These are phyloP conservation scores for Paraglomus occultum DNA, from an alignment of 192 early-diverging fungal species.

Conservation along the genomic window DNA sequence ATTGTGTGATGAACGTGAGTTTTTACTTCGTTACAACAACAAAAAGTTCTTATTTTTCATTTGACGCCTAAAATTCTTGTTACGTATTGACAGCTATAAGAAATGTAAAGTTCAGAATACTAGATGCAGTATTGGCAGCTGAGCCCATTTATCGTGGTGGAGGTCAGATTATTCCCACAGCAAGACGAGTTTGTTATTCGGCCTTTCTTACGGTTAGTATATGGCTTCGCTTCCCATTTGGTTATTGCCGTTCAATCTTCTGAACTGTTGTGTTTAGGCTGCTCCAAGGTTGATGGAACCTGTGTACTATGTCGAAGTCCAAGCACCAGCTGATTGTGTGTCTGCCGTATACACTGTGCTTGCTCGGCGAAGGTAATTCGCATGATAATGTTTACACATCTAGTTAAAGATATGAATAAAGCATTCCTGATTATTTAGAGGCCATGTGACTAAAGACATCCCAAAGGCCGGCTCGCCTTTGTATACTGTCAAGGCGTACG, in stretches of 20 bases:
- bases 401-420: conserved; percentile 15
- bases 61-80: neutral
- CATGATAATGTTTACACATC: neutral
- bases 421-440: conserved; percentile 45
- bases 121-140: conserved; percentile 78
- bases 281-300: conserved; percentile 98
- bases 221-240: neutral
- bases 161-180: conserved; percentile 96
- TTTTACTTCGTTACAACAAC: neutral
- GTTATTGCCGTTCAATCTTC: neutral
- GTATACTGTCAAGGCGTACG: conserved; percentile 88
- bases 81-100: conserved; percentile 72
- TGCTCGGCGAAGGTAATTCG: conserved; percentile 65
- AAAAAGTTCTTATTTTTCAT: neutral
- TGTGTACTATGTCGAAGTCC: conserved; percentile 94
- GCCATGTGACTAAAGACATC: conserved; percentile 92
- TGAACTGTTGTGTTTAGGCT: conserved; percentile 49
- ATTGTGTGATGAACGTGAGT: conserved; percentile 91
- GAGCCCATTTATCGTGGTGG: conserved; percentile 91
- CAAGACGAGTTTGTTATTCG: conserved; percentile 95
- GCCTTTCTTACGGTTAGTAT: conserved; percentile 81
- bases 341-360: conserved; percentile 93
- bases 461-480: conserved; percentile 94
- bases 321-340: conserved; percentile 95
- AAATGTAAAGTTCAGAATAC: conserved; percentile 91